These are phyloP conservation scores for Bidens hawaiensis DNA, from an alignment of 140 eudicot species.

Conservation along the genomic window DNA sequence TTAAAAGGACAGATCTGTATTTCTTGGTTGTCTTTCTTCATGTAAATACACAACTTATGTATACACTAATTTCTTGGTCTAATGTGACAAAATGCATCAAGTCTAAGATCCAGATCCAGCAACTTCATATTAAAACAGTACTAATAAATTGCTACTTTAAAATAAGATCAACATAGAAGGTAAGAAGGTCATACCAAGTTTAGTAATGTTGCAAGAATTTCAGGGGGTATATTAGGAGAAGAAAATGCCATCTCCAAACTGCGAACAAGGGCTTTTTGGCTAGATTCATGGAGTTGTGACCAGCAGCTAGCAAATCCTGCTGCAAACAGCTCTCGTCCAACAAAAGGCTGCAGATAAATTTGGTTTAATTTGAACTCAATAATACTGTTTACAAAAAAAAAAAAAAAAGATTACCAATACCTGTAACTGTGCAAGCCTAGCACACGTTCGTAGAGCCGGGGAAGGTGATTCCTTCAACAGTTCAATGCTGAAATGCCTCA, in stretches of 20 bases:
- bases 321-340: constrained; percentile 95
- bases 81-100: constrained; percentile 1
- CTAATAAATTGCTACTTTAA: background rate
- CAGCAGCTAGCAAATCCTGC: constrained; percentile 99
- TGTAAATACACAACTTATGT: background rate
- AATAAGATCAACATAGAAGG: background rate
- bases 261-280: constrained; percentile 82
- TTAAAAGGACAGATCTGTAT: background rate
- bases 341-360: constrained; percentile 75
- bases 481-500: constrained; percentile 98
- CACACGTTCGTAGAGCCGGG: constrained; percentile 93
- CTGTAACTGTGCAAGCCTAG: constrained; percentile 97
- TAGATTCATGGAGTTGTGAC: constrained; percentile 76
- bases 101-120: constrained; percentile 1
- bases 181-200: constrained; percentile 64
- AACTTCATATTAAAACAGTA: background rate
- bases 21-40: constrained; percentile 1
- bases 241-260: constrained; percentile 98
- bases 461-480: constrained; percentile 94
- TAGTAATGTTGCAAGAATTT: constrained; percentile 91
- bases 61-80: background rate
- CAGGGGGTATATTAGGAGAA: constrained; percentile 97
- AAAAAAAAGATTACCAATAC: constrained; percentile 25
- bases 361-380: constrained; percentile 12
- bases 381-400: background rate